A percentile compares a stretch with the other conserved stretches of the same genome.
These are phyloP conservation scores for Pythium oligandrum DNA, from an alignment of 352 stramenopile species.

Conservation along the genomic window DNA sequence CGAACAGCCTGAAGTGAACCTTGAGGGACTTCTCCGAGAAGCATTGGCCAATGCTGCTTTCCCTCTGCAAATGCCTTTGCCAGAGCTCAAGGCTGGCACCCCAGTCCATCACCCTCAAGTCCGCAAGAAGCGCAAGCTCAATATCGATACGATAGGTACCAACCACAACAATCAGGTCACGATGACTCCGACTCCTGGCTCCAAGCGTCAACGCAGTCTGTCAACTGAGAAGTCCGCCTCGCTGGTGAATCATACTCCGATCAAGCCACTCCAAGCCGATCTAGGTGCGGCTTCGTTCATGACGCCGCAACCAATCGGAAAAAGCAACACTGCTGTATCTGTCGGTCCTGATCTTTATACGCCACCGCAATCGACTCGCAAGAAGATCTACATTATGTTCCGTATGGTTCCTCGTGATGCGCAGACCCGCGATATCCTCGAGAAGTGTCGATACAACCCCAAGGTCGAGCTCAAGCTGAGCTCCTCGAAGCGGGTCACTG, in stretches of 20 bases:
- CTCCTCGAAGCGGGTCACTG: slow-evolving; percentile 71
- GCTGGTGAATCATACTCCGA: slow-evolving; percentile 13
- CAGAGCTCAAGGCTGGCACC: slow-evolving; percentile 3
- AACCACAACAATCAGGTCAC: neutral
- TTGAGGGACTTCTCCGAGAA: slow-evolving; percentile 18
- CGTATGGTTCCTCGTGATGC: slow-evolving; percentile 73
- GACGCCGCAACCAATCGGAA: slow-evolving; percentile 5
- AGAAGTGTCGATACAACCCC: slow-evolving; percentile 43
- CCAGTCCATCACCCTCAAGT: slow-evolving; percentile 57
- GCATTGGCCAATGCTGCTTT: slow-evolving; percentile 17
- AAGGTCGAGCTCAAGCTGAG: slow-evolving; percentile 82
- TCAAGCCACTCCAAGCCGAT: slow-evolving; percentile 4
- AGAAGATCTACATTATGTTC: slow-evolving; percentile 84
- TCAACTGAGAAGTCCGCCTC: slow-evolving; percentile 13
- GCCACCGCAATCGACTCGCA: slow-evolving; percentile 41
- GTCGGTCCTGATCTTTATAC: slow-evolving; percentile 22
- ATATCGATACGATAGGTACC: neutral
- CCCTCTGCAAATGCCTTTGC: slow-evolving; percentile 10
- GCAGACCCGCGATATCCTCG: slow-evolving; percentile 43
- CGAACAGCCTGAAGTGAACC: slow-evolving; percentile 7
- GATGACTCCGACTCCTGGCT: neutral
- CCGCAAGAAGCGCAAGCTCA: slow-evolving; percentile 32
- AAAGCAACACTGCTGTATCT: neutral
- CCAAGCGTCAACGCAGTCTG: slow-evolving; percentile 12
- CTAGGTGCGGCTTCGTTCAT: slow-evolving; percentile 3